These are phyloP conservation scores for Penicillium verrucosum DNA, from an alignment of 2,329 filamentous ascomycete species.

Conservation along the genomic window DNA sequence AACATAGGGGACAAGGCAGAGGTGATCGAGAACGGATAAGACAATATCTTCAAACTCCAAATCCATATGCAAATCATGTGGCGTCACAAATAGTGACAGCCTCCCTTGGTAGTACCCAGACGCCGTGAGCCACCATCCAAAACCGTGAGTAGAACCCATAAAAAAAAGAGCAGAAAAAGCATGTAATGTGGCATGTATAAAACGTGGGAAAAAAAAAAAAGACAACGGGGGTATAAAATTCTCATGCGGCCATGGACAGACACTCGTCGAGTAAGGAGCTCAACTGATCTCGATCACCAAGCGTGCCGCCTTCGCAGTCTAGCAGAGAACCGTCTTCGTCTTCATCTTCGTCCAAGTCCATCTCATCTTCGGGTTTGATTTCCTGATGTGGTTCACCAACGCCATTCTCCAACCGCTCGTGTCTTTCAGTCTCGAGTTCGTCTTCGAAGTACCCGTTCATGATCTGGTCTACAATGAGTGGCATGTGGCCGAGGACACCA, in stretches of 20 bases:
- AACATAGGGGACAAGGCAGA: conserved; percentile 14
- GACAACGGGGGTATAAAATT: conserved; percentile 16
- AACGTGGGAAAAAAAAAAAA: conserved; percentile 7
- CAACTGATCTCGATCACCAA: conserved; percentile 38
- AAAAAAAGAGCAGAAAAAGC: conserved; percentile 9
- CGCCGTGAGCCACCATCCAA: conserved; percentile 28
- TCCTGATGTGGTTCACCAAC: conserved; percentile 19
- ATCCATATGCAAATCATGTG: conserved; percentile 29
- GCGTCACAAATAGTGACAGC: conserved; percentile 15
- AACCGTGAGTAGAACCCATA: conserved; percentile 15
- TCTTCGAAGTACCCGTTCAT: conserved; percentile 70
- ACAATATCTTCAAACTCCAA: conserved; percentile 21
- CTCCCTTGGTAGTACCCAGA: conserved; percentile 27
- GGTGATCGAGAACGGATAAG: conserved; percentile 12
- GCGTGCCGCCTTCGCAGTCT: conserved; percentile 40
- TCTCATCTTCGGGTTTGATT: conserved; percentile 32
- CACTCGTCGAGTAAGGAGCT: conserved; percentile 42
- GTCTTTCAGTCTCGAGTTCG: conserved; percentile 59
- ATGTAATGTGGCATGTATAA: conserved; percentile 11
- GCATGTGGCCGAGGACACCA: conserved; percentile 72
- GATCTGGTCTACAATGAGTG: conserved; percentile 68
- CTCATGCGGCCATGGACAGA: conserved; percentile 41
- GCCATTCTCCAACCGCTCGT: conserved; percentile 31
- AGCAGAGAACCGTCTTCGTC: conserved; percentile 23
- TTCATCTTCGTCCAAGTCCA: conserved; percentile 41